These are phyloP conservation scores for Pleurostoma richardsiae DNA, from an alignment of 2,329 filamentous ascomycete species.

Conservation along the genomic window DNA sequence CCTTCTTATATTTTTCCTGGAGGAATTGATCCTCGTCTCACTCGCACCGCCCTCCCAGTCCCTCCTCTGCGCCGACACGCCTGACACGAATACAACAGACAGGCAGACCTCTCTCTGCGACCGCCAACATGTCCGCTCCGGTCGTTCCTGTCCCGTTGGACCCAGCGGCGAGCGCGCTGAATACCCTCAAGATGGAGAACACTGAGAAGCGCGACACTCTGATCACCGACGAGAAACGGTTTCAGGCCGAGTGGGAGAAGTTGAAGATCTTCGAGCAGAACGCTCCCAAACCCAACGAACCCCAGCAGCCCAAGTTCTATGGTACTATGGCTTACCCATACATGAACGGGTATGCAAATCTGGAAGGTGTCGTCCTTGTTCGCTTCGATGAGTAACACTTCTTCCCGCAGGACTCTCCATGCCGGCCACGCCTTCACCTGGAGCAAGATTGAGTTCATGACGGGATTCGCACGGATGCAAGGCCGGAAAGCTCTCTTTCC, in stretches of 20 bases:
- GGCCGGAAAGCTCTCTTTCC: constrained; percentile 85
- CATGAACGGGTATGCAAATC: constrained; percentile 13
- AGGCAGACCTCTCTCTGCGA: no score
- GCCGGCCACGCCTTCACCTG: constrained; percentile 90
- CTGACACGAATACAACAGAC: no score
- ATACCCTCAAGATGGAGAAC: constrained; percentile 25
- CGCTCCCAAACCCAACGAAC: constrained; percentile 73
- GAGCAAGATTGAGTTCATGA: constrained; percentile 88
- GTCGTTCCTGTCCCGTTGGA: no score
- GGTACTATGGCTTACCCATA: constrained; percentile 50
- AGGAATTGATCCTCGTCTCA: no score
- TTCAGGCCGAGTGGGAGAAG: constrained; percentile 80
- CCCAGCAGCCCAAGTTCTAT: constrained; percentile 87
- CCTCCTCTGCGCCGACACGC: no score
- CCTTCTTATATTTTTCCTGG: no score
- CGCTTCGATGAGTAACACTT: constrained; percentile 24
- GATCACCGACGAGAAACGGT: constrained; percentile 83
- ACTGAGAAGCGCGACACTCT: constrained; percentile 85
- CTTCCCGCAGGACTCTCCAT: constrained; percentile 86
- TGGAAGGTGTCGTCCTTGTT: not conserved
- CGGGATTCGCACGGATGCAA: constrained; percentile 83
- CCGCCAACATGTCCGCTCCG: no score
- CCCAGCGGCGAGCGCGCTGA: no score
- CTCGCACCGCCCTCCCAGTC: no score
- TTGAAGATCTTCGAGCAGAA: constrained; percentile 77